Base-by-base conservation (phyloP, 2,329 filamentous ascomycete species). In the Fonsecaea multimorphosa region DNA sequence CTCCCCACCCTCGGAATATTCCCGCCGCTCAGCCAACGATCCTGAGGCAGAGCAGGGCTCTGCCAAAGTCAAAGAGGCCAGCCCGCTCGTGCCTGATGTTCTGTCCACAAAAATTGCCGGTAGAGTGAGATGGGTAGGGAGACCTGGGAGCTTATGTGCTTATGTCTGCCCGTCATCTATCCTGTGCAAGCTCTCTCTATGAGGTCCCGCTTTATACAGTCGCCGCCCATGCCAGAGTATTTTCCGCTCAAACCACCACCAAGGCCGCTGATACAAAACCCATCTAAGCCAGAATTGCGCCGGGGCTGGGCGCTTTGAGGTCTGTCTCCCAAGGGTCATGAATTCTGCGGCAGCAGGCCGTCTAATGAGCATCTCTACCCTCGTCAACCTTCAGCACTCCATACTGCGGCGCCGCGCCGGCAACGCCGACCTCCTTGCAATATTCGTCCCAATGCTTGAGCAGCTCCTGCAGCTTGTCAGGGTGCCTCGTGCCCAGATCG, bases 401-500 rank as follows among this genome's bases (percentile, higher is more conserved):
- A 46, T 62, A 66, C 32, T 66, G 64, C 27, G 64, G 64, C 31
- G 59, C 22, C 31, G 54, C 54, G 32, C 46, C 64, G 3, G 53
- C 61, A 29, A 88, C 85, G 1, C 86, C 86, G 0, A 83, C 86
- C 72, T 89, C 86, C 9, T 86, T 74, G 11, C 85, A 83, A 74
- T 87, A 87, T 65, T 83, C 79, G 67, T 87, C 82, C 84, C 85
- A 87, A 27, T 84, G 76, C 70, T 81, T 80, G 11, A 86, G 72
- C 70, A 87, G 75, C 64, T 80, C 76, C 64, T 80, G 71, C 54
- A 76, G 58, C 56, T 78, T 75, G 53, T 83, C 81, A 0, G 78
- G 77, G 19, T 80, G 72, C 78, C 78, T 80, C 12, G 72, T 74
- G n/a, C 80, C 86, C 62, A 96, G 80, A 77, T 96, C 93, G 70